A percentile compares a stretch with the other conserved stretches of the same genome.
Conservation (phyloP, 2,329 filamentous ascomycete species). For the Harringtonia aguacate region DNA sequence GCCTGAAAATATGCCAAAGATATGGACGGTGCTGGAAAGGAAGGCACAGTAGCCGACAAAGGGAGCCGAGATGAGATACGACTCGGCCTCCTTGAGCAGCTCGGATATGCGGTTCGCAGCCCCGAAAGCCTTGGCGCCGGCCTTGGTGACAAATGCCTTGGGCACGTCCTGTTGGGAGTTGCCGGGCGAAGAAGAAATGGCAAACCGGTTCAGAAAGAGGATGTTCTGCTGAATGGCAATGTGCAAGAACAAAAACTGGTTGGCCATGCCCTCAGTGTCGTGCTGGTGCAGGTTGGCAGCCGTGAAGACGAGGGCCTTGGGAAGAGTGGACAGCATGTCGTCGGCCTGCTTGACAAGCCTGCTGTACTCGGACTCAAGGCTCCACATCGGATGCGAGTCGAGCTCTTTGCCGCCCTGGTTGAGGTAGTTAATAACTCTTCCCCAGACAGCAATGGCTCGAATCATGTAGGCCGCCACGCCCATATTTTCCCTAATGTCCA, state of each 20-base stretch:
- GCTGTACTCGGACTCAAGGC: constrained; percentile 64
- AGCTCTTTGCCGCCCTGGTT: constrained; percentile 80
- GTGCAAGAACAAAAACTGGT: constrained; percentile 89
- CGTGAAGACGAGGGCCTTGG: constrained; percentile 61
- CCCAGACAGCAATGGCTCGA: constrained; percentile 78
- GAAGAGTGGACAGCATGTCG: constrained; percentile 58
- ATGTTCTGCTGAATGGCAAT: constrained; percentile 83
- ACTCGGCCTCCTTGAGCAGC: constrained; percentile 68
- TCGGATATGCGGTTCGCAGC: constrained; percentile 82
- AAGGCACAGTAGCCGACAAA: constrained; percentile 95
- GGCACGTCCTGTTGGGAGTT: constrained; percentile 61
- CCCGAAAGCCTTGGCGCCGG: constrained; percentile 64
- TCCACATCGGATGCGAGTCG: constrained; percentile 73
- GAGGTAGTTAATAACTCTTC: constrained; percentile 76
- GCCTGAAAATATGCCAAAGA: constrained; percentile 82
- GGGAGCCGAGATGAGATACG: constrained; percentile 74
- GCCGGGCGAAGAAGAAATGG: constrained; percentile 58
- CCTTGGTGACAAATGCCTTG: constrained; percentile 64
- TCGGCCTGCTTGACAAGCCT: constrained; percentile 60
- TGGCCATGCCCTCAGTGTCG: constrained; percentile 72
- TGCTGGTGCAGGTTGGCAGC: constrained; percentile 77
- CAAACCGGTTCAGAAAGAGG: constrained; percentile 82
- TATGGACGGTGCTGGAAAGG: constrained; percentile 86
- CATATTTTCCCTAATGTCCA: constrained; percentile 73
- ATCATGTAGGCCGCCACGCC: constrained; percentile 88